Base-by-base conservation (phyloP, 768 basidiomycete species). In the Panaeolus papilionaceus region DNA sequence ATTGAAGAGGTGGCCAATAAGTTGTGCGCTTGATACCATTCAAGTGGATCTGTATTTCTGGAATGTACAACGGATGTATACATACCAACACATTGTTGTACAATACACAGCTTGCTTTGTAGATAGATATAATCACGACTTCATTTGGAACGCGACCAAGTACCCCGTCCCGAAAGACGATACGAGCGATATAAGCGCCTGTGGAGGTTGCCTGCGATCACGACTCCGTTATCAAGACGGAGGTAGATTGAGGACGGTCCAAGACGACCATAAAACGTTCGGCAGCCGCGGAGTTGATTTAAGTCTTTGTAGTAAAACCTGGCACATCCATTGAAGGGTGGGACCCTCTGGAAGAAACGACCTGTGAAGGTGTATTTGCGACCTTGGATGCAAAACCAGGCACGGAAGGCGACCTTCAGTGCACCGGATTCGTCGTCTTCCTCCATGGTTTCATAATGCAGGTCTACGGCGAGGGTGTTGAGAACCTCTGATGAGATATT, bases 1-100 rank as follows among this genome's bases (percentile, higher is more conserved):
- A 78, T 93, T 0, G 80, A 84, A 62, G 93, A 96, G 75, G 88
- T 93, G 8, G 87, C 81, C 5, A 68, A 68, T 26, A 83, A 83
- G 71, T 71, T 85, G 9, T 85, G 83, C 74, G 75, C 78, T 20
- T 83, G 75, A 78, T 33, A 11, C 11, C 20, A 16, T 33, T 23
- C 23, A 49, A 49, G 20, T 8, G 33, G 26, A 28, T 7, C 16
- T 5, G 10, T 33, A 28, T 33, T 58, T 23, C 20, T 3, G 28
- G 26, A 54, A 16, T n/a, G 16, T 14, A 58, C 33, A 58, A 44
- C 42, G 3, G 1, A 44, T 18, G 42, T 44, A 44, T 44, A 44
- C 39, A 33, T 45, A n/a, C 18, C 3, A 20, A 45, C 7, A 45
- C 42, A 44, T 44, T 23, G 47, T 49, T 49, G 47, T 49, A 49